A percentile compares a stretch with the other conserved stretches of the same genome.
phyloP scores from a whole-genome alignment of 768 basidiomycete genomes.

The Macrolepiota fuliginosa region DNA sequence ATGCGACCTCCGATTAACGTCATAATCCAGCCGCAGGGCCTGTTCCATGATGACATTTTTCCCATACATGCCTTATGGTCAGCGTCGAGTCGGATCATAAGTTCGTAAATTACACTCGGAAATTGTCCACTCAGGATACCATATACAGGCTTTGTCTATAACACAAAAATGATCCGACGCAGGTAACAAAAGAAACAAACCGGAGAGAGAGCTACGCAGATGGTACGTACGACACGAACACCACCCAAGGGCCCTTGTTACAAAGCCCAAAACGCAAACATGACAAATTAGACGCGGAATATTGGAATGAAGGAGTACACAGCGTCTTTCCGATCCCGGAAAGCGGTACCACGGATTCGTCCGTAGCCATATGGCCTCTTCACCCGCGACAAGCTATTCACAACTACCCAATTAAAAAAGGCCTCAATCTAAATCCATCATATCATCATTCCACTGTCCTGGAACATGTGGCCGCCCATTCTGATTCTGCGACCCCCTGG shows the following conservation, averaged over 20 bases:
- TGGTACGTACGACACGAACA: too few species aligned
- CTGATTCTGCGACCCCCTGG: neutral
- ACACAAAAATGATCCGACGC: too few species aligned
- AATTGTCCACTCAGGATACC: too few species aligned
- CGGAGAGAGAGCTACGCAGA: too few species aligned
- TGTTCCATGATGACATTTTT: neutral
- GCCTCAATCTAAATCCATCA: slow-evolving; percentile 7
- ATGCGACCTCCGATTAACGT: neutral
- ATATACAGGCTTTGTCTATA: too few species aligned
- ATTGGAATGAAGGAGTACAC: neutral
- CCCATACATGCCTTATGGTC: neutral
- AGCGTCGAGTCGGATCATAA: neutral
- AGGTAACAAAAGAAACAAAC: too few species aligned
- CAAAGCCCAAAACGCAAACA: neutral
- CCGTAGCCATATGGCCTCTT: neutral
- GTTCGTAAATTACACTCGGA: neutral
- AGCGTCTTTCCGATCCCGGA: neutral
- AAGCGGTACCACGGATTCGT: neutral
- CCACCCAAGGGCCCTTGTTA: neutral
- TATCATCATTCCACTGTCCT: slow-evolving; percentile 8
- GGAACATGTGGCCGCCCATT: slow-evolving; percentile 2
- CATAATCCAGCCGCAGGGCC: neutral
- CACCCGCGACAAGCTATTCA: too few species aligned
- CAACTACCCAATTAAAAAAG: too few species aligned
- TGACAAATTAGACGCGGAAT: neutral